These are phyloP conservation scores for Tricholoma flavovirens DNA, from an alignment of 768 basidiomycete genomes.

Conservation along the genomic window DNA sequence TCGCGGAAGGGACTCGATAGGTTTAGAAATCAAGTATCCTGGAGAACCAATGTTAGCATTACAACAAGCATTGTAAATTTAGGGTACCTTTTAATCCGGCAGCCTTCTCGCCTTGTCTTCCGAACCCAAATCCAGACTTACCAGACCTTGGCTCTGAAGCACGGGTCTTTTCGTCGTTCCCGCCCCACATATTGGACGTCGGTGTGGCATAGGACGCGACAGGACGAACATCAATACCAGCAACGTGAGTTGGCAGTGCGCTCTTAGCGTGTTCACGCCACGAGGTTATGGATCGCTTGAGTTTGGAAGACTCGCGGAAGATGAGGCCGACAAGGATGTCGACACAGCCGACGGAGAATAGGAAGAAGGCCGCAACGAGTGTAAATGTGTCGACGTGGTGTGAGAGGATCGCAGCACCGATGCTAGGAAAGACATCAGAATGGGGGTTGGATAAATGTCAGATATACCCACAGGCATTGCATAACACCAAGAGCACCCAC, in stretches of 20 bases:
- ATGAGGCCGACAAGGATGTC: conserved; percentile 77
- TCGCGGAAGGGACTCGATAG: conserved; percentile 56
- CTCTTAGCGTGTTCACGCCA: conserved; percentile 55
- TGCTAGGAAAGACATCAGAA: conserved; percentile 28
- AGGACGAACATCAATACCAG: conserved; percentile 30
- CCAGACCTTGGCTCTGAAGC: conserved; percentile 9
- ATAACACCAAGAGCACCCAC: conserved; percentile 84
- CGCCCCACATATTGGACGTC: conserved; percentile 27
- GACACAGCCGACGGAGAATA: conserved; percentile 87
- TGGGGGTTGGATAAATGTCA: not conserved
- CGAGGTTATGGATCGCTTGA: conserved; percentile 55
- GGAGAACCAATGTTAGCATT: not conserved
- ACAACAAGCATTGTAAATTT: not conserved
- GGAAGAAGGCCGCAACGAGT: conserved; percentile 86
- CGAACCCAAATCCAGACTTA: conserved; percentile 68
- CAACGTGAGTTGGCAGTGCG: conserved; percentile 46
- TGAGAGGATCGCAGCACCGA: conserved; percentile 66
- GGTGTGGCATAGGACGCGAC: conserved; percentile 26
- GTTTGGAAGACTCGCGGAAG: conserved; percentile 58
- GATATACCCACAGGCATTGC: conserved; percentile 65
- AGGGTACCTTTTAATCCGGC: conserved; percentile 53
- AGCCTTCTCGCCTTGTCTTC: conserved; percentile 70
- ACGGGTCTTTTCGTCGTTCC: conserved; percentile 11
- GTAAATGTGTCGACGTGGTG: conserved; percentile 85
- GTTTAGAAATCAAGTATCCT: conserved; percentile 57